Evolutionary conservation across 2,329 filamentous ascomycete genomes (phyloP).

Genomic region (Blastomyces percursus): DNA sequence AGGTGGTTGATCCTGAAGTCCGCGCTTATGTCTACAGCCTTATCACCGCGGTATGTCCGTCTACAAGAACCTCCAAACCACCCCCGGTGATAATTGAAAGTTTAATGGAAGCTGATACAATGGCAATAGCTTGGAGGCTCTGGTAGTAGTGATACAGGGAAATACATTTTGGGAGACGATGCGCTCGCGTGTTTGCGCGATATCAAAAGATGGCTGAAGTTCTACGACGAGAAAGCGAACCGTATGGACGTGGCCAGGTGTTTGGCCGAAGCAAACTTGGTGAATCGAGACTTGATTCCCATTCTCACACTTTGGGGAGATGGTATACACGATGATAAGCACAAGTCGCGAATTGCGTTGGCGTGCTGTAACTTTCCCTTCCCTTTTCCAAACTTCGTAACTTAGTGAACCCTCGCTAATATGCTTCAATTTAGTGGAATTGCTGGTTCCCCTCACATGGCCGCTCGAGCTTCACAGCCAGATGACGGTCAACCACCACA

Average conservation of each 20-base stretch:
- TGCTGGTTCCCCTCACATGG: constrained; percentile 90
- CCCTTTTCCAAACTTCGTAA: background rate
- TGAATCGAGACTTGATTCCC: constrained; percentile 78
- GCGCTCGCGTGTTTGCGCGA: constrained; percentile 85
- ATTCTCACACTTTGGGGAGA: constrained; percentile 78
- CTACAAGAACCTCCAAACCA: background rate
- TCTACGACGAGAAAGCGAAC: constrained; percentile 88
- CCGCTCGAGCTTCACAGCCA: constrained; percentile 70
- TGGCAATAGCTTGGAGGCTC: constrained; percentile 64
- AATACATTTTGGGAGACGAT: constrained; percentile 85
- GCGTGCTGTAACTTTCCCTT: constrained; percentile 51
- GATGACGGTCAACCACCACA: constrained; percentile 86
- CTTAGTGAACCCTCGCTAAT: constrained; percentile 2
- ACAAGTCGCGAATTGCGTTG: constrained; percentile 68
- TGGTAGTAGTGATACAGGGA: constrained; percentile 65
- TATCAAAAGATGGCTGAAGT: constrained; percentile 86
- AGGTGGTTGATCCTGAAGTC: constrained; percentile 77
- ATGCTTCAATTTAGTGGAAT: constrained; percentile 49
- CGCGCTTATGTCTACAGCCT: constrained; percentile 88
- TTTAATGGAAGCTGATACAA: background rate
- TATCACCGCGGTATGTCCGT: constrained; percentile 69
- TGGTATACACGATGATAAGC: constrained; percentile 57
- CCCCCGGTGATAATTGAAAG: background rate
- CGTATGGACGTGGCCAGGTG: constrained; percentile 91
- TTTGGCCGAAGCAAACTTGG: constrained; percentile 81